A percentile compares a stretch with the other conserved stretches of the same genome.
These are phyloP conservation scores for Fraxinus americana DNA, from an alignment of 257 asterid species.

Conservation along the genomic window DNA sequence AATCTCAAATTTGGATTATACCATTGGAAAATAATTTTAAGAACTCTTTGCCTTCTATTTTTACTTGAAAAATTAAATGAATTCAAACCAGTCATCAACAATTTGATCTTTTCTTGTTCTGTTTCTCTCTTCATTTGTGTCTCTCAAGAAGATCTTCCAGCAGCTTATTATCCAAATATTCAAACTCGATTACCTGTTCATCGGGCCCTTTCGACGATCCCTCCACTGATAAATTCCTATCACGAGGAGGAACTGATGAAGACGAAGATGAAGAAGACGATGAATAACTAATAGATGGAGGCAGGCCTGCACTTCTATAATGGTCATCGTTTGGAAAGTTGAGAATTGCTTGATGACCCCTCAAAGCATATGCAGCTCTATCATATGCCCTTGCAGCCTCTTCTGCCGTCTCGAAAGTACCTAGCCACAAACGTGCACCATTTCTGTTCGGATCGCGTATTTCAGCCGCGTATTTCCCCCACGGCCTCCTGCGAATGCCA, in stretches of 20 bases:
- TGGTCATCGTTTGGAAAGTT: constrained; percentile 76
- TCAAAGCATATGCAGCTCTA: constrained; percentile 71
- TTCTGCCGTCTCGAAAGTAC: constrained; percentile 77
- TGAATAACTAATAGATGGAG: not conserved
- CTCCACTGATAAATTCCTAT: not conserved
- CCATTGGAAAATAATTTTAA: not conserved
- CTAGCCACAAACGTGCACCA: constrained; percentile 83
- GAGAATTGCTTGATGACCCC: constrained; percentile 86
- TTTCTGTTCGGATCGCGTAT: constrained; percentile 72
- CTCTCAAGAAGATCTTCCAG: constrained; percentile 74
- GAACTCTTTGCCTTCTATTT: not conserved
- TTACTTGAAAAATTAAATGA: not conserved
- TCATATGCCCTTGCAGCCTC: constrained; percentile 88
- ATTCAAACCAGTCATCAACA: not conserved
- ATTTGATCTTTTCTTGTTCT: constrained; percentile 31
- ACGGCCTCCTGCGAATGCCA: constrained; percentile 77
- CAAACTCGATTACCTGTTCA: constrained; percentile 57
- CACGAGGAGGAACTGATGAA: not conserved
- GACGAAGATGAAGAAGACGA: constrained; percentile 16
- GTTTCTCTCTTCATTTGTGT: constrained; percentile 28
- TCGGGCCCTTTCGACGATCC: constrained; percentile 22
- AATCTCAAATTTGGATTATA: not conserved
- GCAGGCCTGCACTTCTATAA: constrained; percentile 33
- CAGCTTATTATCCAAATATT: constrained; percentile 64
- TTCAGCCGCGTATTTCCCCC: constrained; percentile 92